Base-by-base conservation (phyloP, 192 early-diverging fungal genomes). In the Dimargaris verticillata region DNA sequence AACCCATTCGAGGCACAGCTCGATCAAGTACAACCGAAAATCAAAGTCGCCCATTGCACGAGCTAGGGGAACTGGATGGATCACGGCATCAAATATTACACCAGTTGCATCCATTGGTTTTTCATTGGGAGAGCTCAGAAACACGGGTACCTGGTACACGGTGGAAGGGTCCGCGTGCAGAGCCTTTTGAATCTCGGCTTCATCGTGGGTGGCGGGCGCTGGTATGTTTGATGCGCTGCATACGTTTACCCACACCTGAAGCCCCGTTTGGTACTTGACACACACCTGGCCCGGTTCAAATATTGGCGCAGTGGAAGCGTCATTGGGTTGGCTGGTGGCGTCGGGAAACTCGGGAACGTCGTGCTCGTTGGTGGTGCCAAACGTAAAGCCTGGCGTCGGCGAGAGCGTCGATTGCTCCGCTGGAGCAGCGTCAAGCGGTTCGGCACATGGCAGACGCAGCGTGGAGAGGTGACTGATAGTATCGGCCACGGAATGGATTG, bases 171-270 rank as follows among this genome's bases (percentile, higher is more conserved):
- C 57, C 14, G 57, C 57, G 14, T 20, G 41, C 11, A 59, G 11
- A n/a, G 57, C 57, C 38, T 59, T 59, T 43, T 59, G 57, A 17
- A 59, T 59, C n/a, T 59, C 57, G 7, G 57, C n/a, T 59, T 59
- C 57, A 11, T 28, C 29, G 25, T 59, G 15, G 14, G 57, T 59
- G 25, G 38, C 12, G n/a, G 57, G 57, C 17, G 57, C n/a, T 2
- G 57, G 57, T 17, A 59, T n/a, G 41, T 3, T 10, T 33, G 18
- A 18, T 5, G 57, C 29, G 25, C 41, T 44, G n/a, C 38, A 43
- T 22, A 59, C 57, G 25, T 59, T 59, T 1, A 59, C 41, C 38
- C 41, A 43, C 15, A 59, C 38, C 41, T 17, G 28, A 4, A 59
- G 43, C 10, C 57, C 57, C 22, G 33, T 41, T 28, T 15, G 41